Conservation (phyloP, 305 asterid genomes). For the Ilex paraguariensis region DNA sequence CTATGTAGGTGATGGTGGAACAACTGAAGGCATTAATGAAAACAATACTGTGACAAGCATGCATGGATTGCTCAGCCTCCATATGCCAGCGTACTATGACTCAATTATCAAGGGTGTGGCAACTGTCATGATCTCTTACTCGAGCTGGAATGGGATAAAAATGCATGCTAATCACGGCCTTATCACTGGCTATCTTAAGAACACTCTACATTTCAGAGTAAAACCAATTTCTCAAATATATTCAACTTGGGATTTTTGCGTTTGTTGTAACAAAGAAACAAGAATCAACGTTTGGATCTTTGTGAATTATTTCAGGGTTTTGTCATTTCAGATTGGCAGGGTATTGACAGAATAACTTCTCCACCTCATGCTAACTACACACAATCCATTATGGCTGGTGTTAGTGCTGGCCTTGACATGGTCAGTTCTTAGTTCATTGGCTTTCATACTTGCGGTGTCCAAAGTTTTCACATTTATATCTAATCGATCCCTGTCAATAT, state of each 20-base stretch:
- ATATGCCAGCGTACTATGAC: slow-evolving; percentile 55
- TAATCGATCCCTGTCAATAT: no score
- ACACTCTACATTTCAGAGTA: slow-evolving; percentile 43
- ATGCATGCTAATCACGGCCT: slow-evolving; percentile 60
- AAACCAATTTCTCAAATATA: slow-evolving; percentile 3
- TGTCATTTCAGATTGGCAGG: slow-evolving; percentile 68
- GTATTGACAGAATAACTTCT: slow-evolving; percentile 51
- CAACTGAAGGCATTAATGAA: slow-evolving; percentile 62
- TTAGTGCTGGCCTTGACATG: slow-evolving; percentile 61
- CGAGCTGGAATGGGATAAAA: slow-evolving; percentile 61
- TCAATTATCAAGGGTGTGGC: slow-evolving; percentile 66
- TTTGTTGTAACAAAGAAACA: not conserved
- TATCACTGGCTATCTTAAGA: slow-evolving; percentile 57
- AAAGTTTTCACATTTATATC: no score
- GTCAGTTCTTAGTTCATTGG: slow-evolving; percentile 14
- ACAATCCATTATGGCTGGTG: slow-evolving; percentile 39
- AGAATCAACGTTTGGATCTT: not conserved
- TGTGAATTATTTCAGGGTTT: slow-evolving; percentile 39
- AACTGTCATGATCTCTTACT: slow-evolving; percentile 63
- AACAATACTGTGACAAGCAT: slow-evolving; percentile 43
- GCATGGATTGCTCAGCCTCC: slow-evolving; percentile 42
- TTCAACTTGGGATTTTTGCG: no score
- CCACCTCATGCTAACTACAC: slow-evolving; percentile 54
- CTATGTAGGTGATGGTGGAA: slow-evolving; percentile 75
- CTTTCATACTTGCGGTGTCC: not conserved